phyloP scores from a whole-genome alignment of 192 early-diverging fungal species.

The Coemansia sp. region DNA sequence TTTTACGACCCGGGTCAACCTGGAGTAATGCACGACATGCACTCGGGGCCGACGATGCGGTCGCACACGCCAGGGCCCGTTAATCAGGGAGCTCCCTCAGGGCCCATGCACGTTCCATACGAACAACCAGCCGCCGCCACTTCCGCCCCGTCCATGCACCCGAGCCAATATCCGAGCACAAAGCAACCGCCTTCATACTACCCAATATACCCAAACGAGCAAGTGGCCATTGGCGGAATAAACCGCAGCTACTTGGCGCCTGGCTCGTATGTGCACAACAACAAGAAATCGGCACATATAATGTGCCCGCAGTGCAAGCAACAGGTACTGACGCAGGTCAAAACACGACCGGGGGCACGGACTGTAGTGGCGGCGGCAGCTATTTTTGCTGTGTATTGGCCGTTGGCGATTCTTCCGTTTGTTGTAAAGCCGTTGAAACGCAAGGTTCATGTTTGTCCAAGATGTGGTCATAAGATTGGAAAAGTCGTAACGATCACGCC shows the following conservation, averaged over 20 bases:
- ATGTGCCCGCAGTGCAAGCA: slow-evolving; percentile 35
- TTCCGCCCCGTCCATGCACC: background rate
- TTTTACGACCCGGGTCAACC: background rate
- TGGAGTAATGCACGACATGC: background rate
- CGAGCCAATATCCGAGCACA: background rate
- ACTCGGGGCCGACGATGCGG: slow-evolving; percentile 10
- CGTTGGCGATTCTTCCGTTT: slow-evolving; percentile 40
- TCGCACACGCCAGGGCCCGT: slow-evolving; percentile 2
- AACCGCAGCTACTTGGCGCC: slow-evolving; percentile 17
- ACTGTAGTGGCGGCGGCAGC: slow-evolving; percentile 42
- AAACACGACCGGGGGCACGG: slow-evolving; percentile 21
- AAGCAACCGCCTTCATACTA: slow-evolving; percentile 2
- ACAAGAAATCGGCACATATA: slow-evolving; percentile 28
- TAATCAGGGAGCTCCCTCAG: background rate
- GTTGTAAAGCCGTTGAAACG: slow-evolving; percentile 36
- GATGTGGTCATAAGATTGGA: slow-evolving; percentile 37
- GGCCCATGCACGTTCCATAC: slow-evolving; percentile 1
- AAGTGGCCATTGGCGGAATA: slow-evolving; percentile 23
- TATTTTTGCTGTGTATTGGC: slow-evolving; percentile 41
- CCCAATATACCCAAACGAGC: slow-evolving; percentile 5
- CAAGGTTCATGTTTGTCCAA: slow-evolving; percentile 34
- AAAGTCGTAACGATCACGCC: slow-evolving; percentile 35
- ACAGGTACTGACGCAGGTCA: slow-evolving; percentile 31
- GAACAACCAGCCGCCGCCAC: background rate
- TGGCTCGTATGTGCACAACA: slow-evolving; percentile 30